These are phyloP conservation scores for Closterium sp. DNA, from an alignment of 139 green algal species.

Conservation along the genomic window DNA sequence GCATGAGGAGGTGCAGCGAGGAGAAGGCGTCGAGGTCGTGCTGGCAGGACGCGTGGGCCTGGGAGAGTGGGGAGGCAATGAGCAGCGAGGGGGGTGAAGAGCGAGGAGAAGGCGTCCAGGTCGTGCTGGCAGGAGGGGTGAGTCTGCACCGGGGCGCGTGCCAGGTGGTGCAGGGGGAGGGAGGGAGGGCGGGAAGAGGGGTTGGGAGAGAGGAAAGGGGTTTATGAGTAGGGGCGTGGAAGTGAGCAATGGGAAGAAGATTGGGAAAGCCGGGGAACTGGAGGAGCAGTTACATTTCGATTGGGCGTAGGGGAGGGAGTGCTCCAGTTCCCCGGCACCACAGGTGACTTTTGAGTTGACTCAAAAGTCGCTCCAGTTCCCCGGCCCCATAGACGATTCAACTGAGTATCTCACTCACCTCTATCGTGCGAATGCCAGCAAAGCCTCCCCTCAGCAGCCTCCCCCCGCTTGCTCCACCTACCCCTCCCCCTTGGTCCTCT, in stretches of 20 bases:
- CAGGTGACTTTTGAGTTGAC: not conserved
- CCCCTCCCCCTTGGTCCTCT: not conserved
- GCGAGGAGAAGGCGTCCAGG: constrained; percentile 33
- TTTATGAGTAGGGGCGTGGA: not conserved
- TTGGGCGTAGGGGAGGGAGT: not conserved
- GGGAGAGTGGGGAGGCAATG: too few species aligned
- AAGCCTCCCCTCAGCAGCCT: not conserved
- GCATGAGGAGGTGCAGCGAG: constrained; percentile 24
- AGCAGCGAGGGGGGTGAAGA: too few species aligned
- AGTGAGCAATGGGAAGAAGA: not conserved
- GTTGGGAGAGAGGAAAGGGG: too few species aligned
- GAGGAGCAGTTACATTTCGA: too few species aligned
- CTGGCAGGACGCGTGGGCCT: not conserved
- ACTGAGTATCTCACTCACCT: not conserved
- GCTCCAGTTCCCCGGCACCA: too few species aligned
- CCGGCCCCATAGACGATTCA: not conserved
- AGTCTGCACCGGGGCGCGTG: not conserved
- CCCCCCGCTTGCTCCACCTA: not conserved
- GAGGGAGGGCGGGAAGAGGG: too few species aligned
- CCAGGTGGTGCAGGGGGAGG: not conserved
- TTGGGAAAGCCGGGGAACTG: not conserved
- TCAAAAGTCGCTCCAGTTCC: too few species aligned
- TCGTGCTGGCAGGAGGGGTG: not conserved
- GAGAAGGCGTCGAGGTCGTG: constrained; percentile 32
- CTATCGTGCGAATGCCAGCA: not conserved